Base-by-base conservation (phyloP, 2,329 filamentous ascomycete genomes). In the Pseudogymnoascus sp. region DNA sequence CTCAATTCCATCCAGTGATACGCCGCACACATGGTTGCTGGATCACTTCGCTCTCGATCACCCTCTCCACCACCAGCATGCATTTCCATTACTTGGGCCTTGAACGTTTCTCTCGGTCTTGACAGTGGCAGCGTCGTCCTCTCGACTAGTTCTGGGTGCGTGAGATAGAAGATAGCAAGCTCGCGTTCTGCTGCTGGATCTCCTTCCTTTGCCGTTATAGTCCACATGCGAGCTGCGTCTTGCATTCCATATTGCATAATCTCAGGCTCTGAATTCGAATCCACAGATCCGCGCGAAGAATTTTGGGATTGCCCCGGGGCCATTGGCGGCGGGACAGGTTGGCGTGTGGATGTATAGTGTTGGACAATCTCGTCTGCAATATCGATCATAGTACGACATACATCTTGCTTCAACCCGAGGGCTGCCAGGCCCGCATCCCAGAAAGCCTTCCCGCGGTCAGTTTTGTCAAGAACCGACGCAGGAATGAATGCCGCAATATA, bases 1-100 rank as follows among this genome's bases (percentile, higher is more conserved):
- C 90, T 92, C 67, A 90, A 81, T 77, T 93, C 91, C 92, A 97
- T 97, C 92, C 93, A 97, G 78, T 97, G 93, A 75, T 95, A 87
- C 8, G 93, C 93, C 63, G 96, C 85, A 70, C 92, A 97, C 90
- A 97, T 94, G 42, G 92, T 86, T 61, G 88, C 88, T 1, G 91
- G 90, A 73, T 97, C 91, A 64, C 87, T 92, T 67, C 91, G 81
- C 61, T 79, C 75, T 14, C 82, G 79, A 69, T 88, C 84, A 61
- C 82, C 79, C 41, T 82, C 82, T 63, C 75, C 68, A 36, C 74
- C 66, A 5, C 79, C 77, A 11, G 81, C 80, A 67, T 84, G 85
- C 71, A 83, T 83, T 63, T 89, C 90, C 82, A 95, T 91, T 68
- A 94, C 85, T 62, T 91, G 85, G 68, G 89, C 88, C 75, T 93